Percentiles rank a stretch among this genome's conserved stretches.
phyloP scores from a whole-genome alignment of 2,329 filamentous ascomycete genomes.

The Aspergillus sp. region DNA sequence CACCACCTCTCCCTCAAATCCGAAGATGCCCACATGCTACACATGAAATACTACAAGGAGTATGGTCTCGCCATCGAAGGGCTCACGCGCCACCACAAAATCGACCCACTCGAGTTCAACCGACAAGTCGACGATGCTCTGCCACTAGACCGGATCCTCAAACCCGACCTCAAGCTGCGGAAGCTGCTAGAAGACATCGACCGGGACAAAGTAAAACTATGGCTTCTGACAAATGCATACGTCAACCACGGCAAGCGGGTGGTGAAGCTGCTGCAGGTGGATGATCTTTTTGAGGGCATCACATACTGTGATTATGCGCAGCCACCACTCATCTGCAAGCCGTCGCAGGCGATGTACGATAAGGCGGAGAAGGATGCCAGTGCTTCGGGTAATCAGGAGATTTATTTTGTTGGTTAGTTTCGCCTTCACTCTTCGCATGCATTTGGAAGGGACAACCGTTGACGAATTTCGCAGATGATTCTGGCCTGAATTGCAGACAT shows the following conservation, averaged over 20 bases:
- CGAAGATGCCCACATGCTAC: constrained; percentile 80
- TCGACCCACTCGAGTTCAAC: constrained; percentile 94
- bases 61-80: constrained; percentile 98
- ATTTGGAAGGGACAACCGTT: constrained; percentile 10
- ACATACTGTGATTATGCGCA: constrained; percentile 89
- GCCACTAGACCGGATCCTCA: constrained; percentile 80
- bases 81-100: constrained; percentile 88
- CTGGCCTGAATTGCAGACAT: constrained; percentile 74
- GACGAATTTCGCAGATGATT: constrained; percentile 64
- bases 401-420: constrained; percentile 84
- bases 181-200: constrained; percentile 80
- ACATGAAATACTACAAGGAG: constrained; percentile 89
- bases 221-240: constrained; percentile 97
- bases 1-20: constrained; percentile 70
- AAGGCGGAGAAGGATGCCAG: constrained; percentile 88
- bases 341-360: constrained; percentile 74
- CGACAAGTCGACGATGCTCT: constrained; percentile 90
- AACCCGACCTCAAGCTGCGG: constrained; percentile 72
- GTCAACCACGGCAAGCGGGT: constrained; percentile 83
- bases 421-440: not conserved
- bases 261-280: constrained; percentile 74
- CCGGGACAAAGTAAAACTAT: constrained; percentile 76
- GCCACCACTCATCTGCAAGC: constrained; percentile 80
- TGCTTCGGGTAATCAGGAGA: constrained; percentile 65
- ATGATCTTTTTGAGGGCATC: constrained; percentile 89